These are phyloP conservation scores for Taiwanofungus camphoratus DNA, from an alignment of 1,284 basidiomycete genomes.

Conservation along the genomic window DNA sequence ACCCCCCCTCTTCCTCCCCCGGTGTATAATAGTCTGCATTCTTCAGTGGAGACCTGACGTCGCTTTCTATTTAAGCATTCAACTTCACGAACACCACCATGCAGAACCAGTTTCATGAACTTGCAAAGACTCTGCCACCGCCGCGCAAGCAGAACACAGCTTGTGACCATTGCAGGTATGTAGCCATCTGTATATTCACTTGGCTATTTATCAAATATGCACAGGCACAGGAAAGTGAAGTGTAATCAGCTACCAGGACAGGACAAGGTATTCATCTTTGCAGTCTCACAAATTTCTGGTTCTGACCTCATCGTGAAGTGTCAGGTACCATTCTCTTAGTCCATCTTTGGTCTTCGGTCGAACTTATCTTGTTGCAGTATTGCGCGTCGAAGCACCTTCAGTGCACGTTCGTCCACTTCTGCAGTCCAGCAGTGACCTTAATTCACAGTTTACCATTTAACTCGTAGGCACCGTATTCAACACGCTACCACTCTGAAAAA, in stretches of 20 bases:
- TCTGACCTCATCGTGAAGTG: conserved; percentile 25
- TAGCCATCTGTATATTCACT: too few relatives aligned
- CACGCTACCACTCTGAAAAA: conserved; percentile 80
- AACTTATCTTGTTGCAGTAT: conserved; percentile 41
- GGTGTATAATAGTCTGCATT: conserved; percentile 10
- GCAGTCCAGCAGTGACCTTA: conserved; percentile 5
- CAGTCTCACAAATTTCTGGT: conserved; percentile 2
- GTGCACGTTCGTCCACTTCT: conserved; percentile 61
- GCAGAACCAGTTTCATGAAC: conserved; percentile 73
- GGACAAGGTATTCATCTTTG: conserved; percentile 51
- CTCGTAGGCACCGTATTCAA: conserved; percentile 64
- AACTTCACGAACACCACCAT: conserved; percentile 55
- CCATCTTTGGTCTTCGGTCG: conserved; percentile 4
- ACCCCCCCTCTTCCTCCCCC: conserved; percentile 1
- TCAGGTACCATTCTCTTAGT: conserved; percentile 41
- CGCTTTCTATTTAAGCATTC: conserved; percentile 47
- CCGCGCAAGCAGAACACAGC: conserved; percentile 87
- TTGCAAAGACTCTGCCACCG: conserved; percentile 67
- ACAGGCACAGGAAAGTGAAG: conserved; percentile 76
- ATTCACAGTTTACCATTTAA: conserved; percentile 20
- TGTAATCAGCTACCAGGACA: conserved; percentile 73
- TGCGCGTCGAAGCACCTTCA: conserved; percentile 77
- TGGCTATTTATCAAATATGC: conserved; percentile 2
- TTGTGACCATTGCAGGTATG: conserved; percentile 81
- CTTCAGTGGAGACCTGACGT: too few relatives aligned